Evolutionary conservation across 768 basidiomycete genomes (phyloP).

Genomic region (Cyclocybe aegerita): DNA sequence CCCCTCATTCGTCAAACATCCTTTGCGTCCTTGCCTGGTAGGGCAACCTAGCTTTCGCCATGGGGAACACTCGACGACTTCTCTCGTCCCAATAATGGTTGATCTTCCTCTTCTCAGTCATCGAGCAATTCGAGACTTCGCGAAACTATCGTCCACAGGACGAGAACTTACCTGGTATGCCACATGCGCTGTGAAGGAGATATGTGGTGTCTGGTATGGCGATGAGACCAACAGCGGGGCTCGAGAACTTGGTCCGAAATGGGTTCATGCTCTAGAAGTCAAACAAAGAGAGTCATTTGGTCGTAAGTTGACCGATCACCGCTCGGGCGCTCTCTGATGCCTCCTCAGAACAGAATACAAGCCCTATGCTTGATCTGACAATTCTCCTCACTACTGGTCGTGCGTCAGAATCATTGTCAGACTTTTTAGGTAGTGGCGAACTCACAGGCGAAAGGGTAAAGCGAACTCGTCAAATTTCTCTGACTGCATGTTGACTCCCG

Average conservation of each 20-base stretch:
- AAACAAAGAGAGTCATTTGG: slow-evolving; percentile 68
- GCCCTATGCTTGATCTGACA: slow-evolving; percentile 71
- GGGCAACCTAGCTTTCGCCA: slow-evolving; percentile 37
- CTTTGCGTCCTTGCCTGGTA: slow-evolving; percentile 44
- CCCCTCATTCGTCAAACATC: slow-evolving; percentile 47
- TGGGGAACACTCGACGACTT: slow-evolving; percentile 25
- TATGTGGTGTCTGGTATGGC: slow-evolving; percentile 74
- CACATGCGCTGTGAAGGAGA: slow-evolving; percentile 69
- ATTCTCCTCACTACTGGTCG: slow-evolving; percentile 68
- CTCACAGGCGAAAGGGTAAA: slow-evolving; percentile 80
- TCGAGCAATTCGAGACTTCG: slow-evolving; percentile 64
- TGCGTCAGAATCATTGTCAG: slow-evolving; percentile 65
- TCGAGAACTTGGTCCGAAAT: slow-evolving; percentile 69
- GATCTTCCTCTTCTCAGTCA: slow-evolving; percentile 57
- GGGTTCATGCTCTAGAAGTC: slow-evolving; percentile 64
- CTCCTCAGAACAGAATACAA: slow-evolving; percentile 54
- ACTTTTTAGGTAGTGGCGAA: slow-evolving; percentile 77
- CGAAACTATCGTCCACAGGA: slow-evolving; percentile 64
- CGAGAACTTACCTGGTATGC: slow-evolving; percentile 74
- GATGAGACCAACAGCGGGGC: slow-evolving; percentile 65
- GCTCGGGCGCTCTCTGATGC: slow-evolving; percentile 9
- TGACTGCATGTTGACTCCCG: slow-evolving; percentile 16
- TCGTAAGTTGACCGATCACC: slow-evolving; percentile 39
- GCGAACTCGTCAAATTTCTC: slow-evolving; percentile 12
- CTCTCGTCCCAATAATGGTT: slow-evolving; percentile 45